These are phyloP conservation scores for Davidsoniella australis DNA, from an alignment of 2,329 filamentous ascomycete species.

Conservation along the genomic window DNA sequence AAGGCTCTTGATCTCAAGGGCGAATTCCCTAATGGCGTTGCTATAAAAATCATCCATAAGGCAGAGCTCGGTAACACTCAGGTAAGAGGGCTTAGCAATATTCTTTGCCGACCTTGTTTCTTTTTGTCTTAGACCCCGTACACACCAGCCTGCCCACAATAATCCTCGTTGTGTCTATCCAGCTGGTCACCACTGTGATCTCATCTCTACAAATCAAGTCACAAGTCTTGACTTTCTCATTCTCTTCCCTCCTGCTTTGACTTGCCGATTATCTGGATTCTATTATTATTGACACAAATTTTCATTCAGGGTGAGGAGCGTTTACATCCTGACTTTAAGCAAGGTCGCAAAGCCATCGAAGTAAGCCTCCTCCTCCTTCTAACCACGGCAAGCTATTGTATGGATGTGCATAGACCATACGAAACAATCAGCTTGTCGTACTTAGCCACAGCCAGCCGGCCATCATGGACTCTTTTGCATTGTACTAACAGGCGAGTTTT, in stretches of 20 bases:
- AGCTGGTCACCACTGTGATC: too few species aligned
- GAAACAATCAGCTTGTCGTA: too few species aligned
- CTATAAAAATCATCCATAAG: constrained; percentile 97
- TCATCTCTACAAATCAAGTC: neutral
- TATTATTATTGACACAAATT: constrained; percentile 5
- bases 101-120: neutral
- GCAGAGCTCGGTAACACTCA: constrained; percentile 98
- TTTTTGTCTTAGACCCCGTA: neutral
- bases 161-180: too few species aligned
- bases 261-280: constrained; percentile 16
- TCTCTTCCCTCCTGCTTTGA: constrained; percentile 32
- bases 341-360: constrained; percentile 90
- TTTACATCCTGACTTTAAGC: constrained; percentile 92
- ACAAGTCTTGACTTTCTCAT: constrained; percentile 13
- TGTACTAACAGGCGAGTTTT: constrained; percentile 11
- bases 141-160: neutral
- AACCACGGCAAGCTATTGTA: neutral
- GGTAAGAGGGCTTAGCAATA: constrained; percentile 41
- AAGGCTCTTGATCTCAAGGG: constrained; percentile 62
- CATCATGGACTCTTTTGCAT: too few species aligned
- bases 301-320: constrained; percentile 58
- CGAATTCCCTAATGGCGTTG: constrained; percentile 54
- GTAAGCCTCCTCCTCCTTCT: constrained; percentile 38
- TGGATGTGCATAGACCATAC: constrained; percentile 19
- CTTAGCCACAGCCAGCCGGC: too few species aligned